These are phyloP conservation scores for Calonectria hongkongensis DNA, from an alignment of 2,329 filamentous ascomycete genomes.

Conservation along the genomic window DNA sequence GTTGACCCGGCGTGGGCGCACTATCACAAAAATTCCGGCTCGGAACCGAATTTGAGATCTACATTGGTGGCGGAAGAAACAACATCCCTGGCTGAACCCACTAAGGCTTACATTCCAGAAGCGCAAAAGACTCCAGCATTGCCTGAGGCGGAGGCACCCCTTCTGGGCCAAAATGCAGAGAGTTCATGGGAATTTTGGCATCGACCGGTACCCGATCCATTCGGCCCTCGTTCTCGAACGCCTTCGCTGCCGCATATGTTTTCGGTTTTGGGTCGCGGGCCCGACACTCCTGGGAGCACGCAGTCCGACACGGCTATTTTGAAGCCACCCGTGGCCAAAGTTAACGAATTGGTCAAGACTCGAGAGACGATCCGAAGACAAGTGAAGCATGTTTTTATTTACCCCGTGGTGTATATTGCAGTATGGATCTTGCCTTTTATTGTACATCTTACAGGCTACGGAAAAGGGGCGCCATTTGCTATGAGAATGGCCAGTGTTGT, in stretches of 20 bases:
- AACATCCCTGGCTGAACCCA: conserved; percentile 27
- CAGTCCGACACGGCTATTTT: conserved; percentile 42
- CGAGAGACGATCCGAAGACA: conserved; percentile 79
- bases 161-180: conserved; percentile 7
- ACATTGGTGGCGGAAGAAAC: conserved; percentile 2
- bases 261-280: conserved; percentile 48
- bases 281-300: conserved; percentile 44
- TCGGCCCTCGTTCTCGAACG: conserved; percentile 39
- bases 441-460: conserved; percentile 71
- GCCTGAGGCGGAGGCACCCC: conserved; percentile 22
- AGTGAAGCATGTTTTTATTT: conserved; percentile 83
- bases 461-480: conserved; percentile 69
- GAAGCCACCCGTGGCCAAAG: conserved; percentile 45
- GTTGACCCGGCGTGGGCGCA: neutral
- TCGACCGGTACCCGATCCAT: conserved; percentile 37
- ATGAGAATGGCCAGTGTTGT: conserved; percentile 74
- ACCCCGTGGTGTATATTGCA: conserved; percentile 82
- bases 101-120: conserved; percentile 24
- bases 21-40: neutral
- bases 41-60: conserved; percentile 16
- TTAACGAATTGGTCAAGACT: conserved; percentile 59
- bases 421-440: conserved; percentile 85
- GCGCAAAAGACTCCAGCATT: conserved; percentile 12
- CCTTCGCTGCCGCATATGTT: conserved; percentile 54
- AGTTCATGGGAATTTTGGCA: conserved; percentile 31